Conservation (phyloP, 495 filamentous ascomycete genomes). For the Annulohypoxylon moriforme region DNA sequence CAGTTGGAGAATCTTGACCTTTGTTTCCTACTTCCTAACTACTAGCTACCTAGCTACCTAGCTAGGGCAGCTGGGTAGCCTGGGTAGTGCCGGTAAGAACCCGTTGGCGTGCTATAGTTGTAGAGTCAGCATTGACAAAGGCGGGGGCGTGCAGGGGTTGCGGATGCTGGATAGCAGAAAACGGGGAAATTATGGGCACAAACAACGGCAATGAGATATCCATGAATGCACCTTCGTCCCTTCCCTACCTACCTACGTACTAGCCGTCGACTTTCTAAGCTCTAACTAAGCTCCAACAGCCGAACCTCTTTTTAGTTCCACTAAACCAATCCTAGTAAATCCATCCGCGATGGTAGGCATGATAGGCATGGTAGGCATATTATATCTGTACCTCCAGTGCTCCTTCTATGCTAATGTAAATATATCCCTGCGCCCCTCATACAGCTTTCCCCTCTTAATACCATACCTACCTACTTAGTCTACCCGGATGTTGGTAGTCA, state of each 20-base stretch:
- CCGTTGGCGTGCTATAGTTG: slow-evolving; percentile 2
- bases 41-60: not conserved
- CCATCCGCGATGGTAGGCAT: slow-evolving; percentile 2
- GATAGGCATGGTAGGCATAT: no score
- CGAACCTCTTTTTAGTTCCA: slow-evolving; percentile 8
- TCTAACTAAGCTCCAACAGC: slow-evolving; percentile 13
- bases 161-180: slow-evolving; percentile 20
- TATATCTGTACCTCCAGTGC: not conserved
- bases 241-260: no score
- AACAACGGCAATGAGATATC: slow-evolving; percentile 35
- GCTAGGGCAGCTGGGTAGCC: not conserved
- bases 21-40: not conserved
- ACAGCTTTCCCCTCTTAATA: not conserved
- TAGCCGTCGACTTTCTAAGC: not conserved
- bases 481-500: slow-evolving; percentile 20
- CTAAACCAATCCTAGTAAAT: slow-evolving; percentile 26
- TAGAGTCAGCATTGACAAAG: slow-evolving; percentile 52
- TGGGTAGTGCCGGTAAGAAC: no score
- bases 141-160: slow-evolving; percentile 46
- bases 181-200: slow-evolving; percentile 30
- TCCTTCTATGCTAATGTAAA: slow-evolving; percentile 4
- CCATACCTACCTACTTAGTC: no score
- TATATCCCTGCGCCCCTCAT: slow-evolving; percentile 17
- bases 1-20: slow-evolving; percentile 19
- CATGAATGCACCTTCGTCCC: no score